Base-by-base conservation (phyloP, 495 filamentous ascomycete species). In the Staphylotrichum tortipilum region DNA sequence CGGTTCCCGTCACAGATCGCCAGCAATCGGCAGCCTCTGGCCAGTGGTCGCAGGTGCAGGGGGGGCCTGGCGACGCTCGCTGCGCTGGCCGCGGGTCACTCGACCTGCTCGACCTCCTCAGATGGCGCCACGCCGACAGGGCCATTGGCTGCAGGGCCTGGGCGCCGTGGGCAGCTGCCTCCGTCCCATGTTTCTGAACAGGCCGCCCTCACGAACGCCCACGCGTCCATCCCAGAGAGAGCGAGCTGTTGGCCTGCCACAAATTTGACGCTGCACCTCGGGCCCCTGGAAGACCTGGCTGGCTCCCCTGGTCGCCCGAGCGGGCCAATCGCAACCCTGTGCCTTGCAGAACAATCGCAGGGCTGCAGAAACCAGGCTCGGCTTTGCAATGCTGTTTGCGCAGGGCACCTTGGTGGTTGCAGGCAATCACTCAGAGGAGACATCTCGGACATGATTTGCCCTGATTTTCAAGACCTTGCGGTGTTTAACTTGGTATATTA, bases 151-250 rank as follows among this genome's bases (percentile, higher is more conserved):
- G 40, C 26, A 36, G 50, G 18, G 26, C 12, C 22, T 18, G 26
- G 26, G 26, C 6, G 26, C 6, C 26, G 6, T 28, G 26, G 26
- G 29, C 19, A 43, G 30, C 29, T 44, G 39, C 24, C n/a, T n/a
- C 45, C 55, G 30, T 55, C 51, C 39, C 55, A 55, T 52, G 52
- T 55, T 42, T 58, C 42, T 42, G 42, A 49, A 23, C 21, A 23
- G 43, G 39, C 47, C 56, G 44, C 35, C 37, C 50, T 36, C 33
- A 23, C 1, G 43, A 29, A 42, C 44, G 12, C 37, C 29, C n/a
- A 26, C n/a, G 19, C n/a, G 15, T 35, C 29, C 14, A 18, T 46
- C 12, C 15, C 17, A 28, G 26, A 15, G 18, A 4, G 21, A 11
- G 37, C 39, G 30, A n/a, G n/a, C n/a, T n/a, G n/a, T n/a, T n/a